Percentiles rank a stretch among this genome's conserved stretches.
Evolutionary conservation across 805 yeast genomes (phyloP).

Genomic region (Wickerhamiella dianesei): DNA sequence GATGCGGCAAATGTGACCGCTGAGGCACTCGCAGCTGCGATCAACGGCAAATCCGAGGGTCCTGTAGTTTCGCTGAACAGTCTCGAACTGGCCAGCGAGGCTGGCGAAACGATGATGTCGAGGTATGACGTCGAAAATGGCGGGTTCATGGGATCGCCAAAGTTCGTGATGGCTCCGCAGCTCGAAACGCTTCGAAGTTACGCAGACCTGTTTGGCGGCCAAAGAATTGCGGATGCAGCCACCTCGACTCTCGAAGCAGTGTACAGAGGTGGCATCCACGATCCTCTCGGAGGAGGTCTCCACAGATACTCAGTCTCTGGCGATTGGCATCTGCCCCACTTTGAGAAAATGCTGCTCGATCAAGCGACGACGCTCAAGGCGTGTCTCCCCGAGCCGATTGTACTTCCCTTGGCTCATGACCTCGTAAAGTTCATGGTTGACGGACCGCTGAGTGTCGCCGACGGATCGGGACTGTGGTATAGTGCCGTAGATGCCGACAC

Average conservation of each 20-base stretch:
- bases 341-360: slow-evolving; percentile 29
- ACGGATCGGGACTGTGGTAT: slow-evolving; percentile 17
- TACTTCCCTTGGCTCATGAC: slow-evolving; percentile 12
- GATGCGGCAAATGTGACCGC: slow-evolving; percentile 19
- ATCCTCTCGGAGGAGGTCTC: slow-evolving; percentile 28
- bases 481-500: slow-evolving; percentile 28
- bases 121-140: slow-evolving; percentile 22
- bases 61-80: not conserved
- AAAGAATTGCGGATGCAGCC: slow-evolving; percentile 16
- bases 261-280: slow-evolving; percentile 28
- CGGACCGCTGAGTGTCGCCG: slow-evolving; percentile 16
- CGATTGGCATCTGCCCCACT: slow-evolving; percentile 31
- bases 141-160: slow-evolving; percentile 27
- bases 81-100: not conserved
- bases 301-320: slow-evolving; percentile 27
- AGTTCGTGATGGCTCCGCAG: slow-evolving; percentile 25
- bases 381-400: slow-evolving; percentile 10
- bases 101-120: slow-evolving; percentile 14
- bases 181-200: slow-evolving; percentile 19
- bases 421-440: slow-evolving; percentile 10
- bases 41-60: slow-evolving; percentile 16
- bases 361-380: slow-evolving; percentile 27
- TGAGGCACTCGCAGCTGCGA: slow-evolving; percentile 17
- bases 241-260: slow-evolving; percentile 21
- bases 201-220: slow-evolving; percentile 9